Evolutionary conservation across 352 stramenopile species (phyloP), one percentile per base, ranked within the genome.

Genomic region (Globisporangium megalacanthum): DNA sequence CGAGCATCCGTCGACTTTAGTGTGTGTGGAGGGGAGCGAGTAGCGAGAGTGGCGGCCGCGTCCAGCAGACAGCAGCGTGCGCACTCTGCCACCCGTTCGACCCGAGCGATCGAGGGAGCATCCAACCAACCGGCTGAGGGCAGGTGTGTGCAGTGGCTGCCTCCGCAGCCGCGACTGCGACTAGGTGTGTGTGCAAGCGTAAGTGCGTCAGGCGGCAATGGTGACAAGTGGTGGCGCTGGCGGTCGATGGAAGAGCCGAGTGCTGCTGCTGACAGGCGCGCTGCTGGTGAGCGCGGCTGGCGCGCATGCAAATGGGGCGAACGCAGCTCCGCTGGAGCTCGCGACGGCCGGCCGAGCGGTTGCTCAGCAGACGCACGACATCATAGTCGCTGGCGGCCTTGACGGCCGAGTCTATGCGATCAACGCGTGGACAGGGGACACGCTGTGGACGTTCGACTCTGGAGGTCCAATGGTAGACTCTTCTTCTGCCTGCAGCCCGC

Each of bases 371-470:
- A 54, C 47, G 33, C 49, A 73, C 35, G 80, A 90, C 35, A 61
- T 93, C 46, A 58, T 93, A 2, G 68, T 94, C 13, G 76, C 78
- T n/a, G 83, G 83, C 14, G 79, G 81, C 0, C 67, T 92, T 20
- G 83, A 91, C 60, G 83, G 83, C 8, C 77, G 79, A 44, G 77
- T 94, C 54, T 89, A 83, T 57, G 83, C 80, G 39, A 63, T 94
- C 49, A 70, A 91, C 52, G 83, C 83, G 56, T 94, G 83, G 83
- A 88, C 81, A 4, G 83, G 83, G 37, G 64, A 92, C 25, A 68
- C 89, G 39, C 65, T 92, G 45, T 92, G 83, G 79, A 86, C 74
- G 29, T 91, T 94, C 48, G 81, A 94, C 66, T 91, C 83, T 25
- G 83, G 83, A 46, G 81, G 83, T 61, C 77, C 83, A 29, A 91